Evolutionary conservation across 2,329 filamentous ascomycete genomes (phyloP), one percentile per base, ranked within the genome.

Genomic region (Cadophora sp.): DNA sequence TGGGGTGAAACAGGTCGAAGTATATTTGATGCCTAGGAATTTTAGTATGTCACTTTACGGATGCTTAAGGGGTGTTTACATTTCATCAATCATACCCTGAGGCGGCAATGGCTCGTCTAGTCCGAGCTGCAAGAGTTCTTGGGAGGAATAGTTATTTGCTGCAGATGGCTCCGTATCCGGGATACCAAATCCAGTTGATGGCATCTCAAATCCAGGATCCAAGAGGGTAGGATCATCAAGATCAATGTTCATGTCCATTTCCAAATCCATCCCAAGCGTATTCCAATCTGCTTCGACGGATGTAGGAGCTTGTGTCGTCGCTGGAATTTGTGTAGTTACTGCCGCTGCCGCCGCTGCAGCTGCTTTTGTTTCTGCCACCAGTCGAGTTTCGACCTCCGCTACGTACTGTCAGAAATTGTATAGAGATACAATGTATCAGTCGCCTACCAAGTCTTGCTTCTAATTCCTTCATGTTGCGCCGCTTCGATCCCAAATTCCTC

Each of bases 391-490:
- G 87, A 93, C 81, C 96, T 94, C 46, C 95, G 93, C 81, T 97
- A 92, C 68, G 90, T 91, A 93, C 73, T 72, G 73, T 73, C 61
- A 70, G 67, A 67, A 29, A 34, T 27, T 16, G 8, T 59, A 9
- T 51, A 64, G 16, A 50, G 16, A 64, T 12, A 19, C 24, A 50
- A 65, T 48, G 9, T 37, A 37, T n/a, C 8, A 8, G 53, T 22
- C 62, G 29, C 83, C 72, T 87, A 96, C 92, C 92, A 77, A 97
- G 82, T 76, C 95, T 87, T 72, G 93, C 93, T 79, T 97, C 95
- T 67, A 97, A 83, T 77, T 96, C 91, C 81, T 92, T 96, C 70
- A 97, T 94, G 79, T 97, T 97, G 73, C 92, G 90, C 76, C 94
- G 86, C 82, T 97, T 97, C 24, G 92, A 91, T 4, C 93, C 92